Percentiles rank a stretch among this genome's conserved stretches.
Evolutionary conservation across 2,329 filamentous ascomycete species (phyloP).

Genomic region (Xylariales sp.): DNA sequence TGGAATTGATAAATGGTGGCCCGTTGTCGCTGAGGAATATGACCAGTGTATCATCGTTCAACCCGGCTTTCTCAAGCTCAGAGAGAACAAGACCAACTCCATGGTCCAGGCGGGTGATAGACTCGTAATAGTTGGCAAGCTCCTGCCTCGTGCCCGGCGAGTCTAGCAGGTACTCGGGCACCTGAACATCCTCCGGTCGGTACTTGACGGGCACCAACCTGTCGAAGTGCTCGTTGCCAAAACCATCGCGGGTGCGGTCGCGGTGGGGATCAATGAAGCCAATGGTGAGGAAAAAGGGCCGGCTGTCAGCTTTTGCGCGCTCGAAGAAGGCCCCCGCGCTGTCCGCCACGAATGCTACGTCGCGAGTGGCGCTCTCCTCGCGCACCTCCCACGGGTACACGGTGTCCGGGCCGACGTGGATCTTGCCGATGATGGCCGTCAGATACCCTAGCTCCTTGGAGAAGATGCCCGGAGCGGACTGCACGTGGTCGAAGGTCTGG

Average conservation of each 20-base stretch:
- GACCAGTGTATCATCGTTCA: background rate
- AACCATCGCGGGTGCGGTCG: too few relatives aligned
- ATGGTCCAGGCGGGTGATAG: slow-evolving; percentile 35
- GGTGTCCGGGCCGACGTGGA: background rate
- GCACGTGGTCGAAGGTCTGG: slow-evolving; percentile 36
- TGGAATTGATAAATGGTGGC: slow-evolving; percentile 45
- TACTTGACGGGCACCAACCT: too few relatives aligned
- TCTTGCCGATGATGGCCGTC: slow-evolving; percentile 10
- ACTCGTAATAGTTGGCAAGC: slow-evolving; percentile 35
- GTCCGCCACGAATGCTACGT: background rate
- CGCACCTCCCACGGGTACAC: background rate
- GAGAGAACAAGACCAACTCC: slow-evolving; percentile 36
- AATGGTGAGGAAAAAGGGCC: slow-evolving; percentile 40
- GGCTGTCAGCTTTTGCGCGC: slow-evolving; percentile 19
- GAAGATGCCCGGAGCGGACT: slow-evolving; percentile 35
- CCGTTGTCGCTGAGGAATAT: slow-evolving; percentile 43
- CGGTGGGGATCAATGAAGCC: background rate
- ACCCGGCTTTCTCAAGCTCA: slow-evolving; percentile 20
- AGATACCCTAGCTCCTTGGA: slow-evolving; percentile 32
- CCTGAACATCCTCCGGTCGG: slow-evolving; percentile 27
- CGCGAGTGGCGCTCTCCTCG: background rate
- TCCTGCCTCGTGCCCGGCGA: slow-evolving; percentile 34
- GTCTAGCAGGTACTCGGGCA: slow-evolving; percentile 36
- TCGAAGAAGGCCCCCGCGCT: slow-evolving; percentile 33
- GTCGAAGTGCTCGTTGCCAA: too few relatives aligned